Base-by-base conservation (phyloP, 805 yeast genomes). In the Lachancea lanzarotensis region DNA sequence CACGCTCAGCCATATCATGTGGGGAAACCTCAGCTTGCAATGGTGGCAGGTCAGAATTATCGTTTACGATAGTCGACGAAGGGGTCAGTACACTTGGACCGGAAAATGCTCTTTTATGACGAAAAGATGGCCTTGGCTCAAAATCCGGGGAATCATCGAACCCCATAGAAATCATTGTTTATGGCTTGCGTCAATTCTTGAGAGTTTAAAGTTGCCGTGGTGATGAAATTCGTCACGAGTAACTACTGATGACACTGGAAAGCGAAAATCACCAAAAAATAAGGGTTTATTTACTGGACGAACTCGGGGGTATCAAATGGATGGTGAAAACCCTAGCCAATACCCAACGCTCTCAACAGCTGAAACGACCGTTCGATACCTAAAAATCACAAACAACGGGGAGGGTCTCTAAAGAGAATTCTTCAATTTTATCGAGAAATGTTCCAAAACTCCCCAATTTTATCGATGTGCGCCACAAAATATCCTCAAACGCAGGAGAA, bases 151-250 rank as follows among this genome's bases (percentile, higher is more conserved):
- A n/a, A 15, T 36, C 39, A n/a, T 36, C 39, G 13, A 26, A 19
- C 10, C 17, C 30, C 3, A 31, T 16, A 12, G 13, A 36, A 25
- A 25, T 31, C 39, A 36, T 36, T n/a, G n/a, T n/a, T n/a, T n/a
- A 8, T 36, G 39, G 31, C 39, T 15, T 36, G 39, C 29, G 19
- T 31, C 39, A 36, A 15, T 22, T 22, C 39, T 10, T 22, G 39
- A 15, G 18, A 26, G 39, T 22, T 29, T 26, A 25, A 29, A 36
- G 38, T 25, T 29, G 39, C 25, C 31, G 39, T 22, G 31, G 31
- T 36, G 31, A 3, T 11, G 5, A 13, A 29, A 29, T 29, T 29
- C 8, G 25, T 22, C 25, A 35, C 10, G 38, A 17, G 20, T 19
- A 33, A 33, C 18, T 13, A 9, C 13, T 8, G 22, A 15, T 10